Conservation (phyloP, 2,329 filamentous ascomycete genomes). For the Stachybotrys chlorohalonatus region DNA sequence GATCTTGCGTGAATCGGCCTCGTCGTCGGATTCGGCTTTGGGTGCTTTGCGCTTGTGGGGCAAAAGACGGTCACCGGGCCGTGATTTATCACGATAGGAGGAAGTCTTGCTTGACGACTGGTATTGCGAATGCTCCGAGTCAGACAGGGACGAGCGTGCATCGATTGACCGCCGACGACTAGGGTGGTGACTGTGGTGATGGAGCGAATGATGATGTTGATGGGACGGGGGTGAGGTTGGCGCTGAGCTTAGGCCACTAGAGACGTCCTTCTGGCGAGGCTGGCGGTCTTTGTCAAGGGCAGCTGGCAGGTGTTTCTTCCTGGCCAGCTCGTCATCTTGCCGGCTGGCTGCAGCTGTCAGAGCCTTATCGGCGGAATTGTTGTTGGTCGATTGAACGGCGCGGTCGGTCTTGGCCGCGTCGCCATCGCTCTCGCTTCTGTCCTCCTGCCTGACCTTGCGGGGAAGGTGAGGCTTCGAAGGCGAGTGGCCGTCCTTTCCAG, state of each 20-base stretch:
- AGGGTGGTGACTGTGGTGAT: slow-evolving; percentile 8
- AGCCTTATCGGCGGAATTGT: slow-evolving; percentile 19
- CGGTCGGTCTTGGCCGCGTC: slow-evolving; percentile 14
- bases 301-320: slow-evolving; percentile 39
- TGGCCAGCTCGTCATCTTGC: slow-evolving; percentile 21
- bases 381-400: slow-evolving; percentile 22
- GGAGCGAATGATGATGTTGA: slow-evolving; percentile 19
- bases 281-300: slow-evolving; percentile 29
- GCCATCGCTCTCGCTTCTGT: slow-evolving; percentile 48
- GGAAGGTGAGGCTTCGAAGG: slow-evolving; percentile 41
- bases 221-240: slow-evolving; percentile 42
- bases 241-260: slow-evolving; percentile 49
- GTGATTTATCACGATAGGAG: slow-evolving; percentile 36
- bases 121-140: slow-evolving; percentile 42
- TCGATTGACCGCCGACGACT: slow-evolving; percentile 22
- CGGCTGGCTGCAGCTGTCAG: slow-evolving; percentile 20
- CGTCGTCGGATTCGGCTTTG: slow-evolving; percentile 49
- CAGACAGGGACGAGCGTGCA: slow-evolving; percentile 41
- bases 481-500: slow-evolving; percentile 55
- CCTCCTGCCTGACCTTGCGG: slow-evolving; percentile 57
- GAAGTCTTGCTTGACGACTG: slow-evolving; percentile 30
- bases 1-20: slow-evolving; percentile 42
- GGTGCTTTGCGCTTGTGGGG: slow-evolving; percentile 44
- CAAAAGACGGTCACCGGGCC: slow-evolving; percentile 35
- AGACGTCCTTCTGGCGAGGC: slow-evolving; percentile 38